Evolutionary conservation across 768 basidiomycete genomes (phyloP).

Genomic region (Mycena sanguinolenta): DNA sequence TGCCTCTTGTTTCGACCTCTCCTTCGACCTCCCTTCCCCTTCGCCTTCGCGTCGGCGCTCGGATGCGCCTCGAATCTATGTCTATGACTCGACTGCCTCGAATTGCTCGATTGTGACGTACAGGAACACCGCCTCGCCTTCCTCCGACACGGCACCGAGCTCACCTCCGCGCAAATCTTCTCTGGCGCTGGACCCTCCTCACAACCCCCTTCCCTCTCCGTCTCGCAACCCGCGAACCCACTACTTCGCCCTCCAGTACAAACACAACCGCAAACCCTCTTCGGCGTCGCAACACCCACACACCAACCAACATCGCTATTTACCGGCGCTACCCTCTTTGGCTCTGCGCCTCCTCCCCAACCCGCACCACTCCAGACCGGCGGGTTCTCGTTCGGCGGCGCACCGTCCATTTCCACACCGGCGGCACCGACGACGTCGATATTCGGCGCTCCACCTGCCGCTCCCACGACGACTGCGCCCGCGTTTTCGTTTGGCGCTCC

Average conservation of each 20-base stretch:
- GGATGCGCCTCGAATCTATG: no score
- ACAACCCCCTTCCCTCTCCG: neutral
- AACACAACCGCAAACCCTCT: no score
- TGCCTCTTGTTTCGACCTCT: no score
- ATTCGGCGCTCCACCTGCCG: slow-evolving; percentile 14
- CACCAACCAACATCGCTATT: no score
- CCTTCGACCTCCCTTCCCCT: no score
- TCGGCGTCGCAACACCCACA: no score
- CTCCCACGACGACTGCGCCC: neutral
- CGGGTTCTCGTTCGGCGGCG: neutral
- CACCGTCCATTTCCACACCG: neutral
- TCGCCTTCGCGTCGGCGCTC: no score
- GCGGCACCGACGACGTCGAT: neutral
- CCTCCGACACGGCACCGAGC: slow-evolving; percentile 44
- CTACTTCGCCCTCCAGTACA: neutral
- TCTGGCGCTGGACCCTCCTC: neutral
- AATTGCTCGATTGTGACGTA: no score
- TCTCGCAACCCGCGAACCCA: neutral
- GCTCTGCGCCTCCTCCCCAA: no score
- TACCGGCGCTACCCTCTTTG: no score
- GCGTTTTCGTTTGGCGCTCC: slow-evolving; percentile 27
- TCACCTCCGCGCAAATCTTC: slow-evolving; percentile 35
- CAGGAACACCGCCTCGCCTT: slow-evolving; percentile 60
- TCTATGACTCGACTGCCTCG: no score
- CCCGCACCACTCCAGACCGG: neutral